A percentile compares a stretch with the other conserved stretches of the same genome.
Conservation (phyloP, 371 early-diverging fungal species). For the Fennellomyces sp. region DNA sequence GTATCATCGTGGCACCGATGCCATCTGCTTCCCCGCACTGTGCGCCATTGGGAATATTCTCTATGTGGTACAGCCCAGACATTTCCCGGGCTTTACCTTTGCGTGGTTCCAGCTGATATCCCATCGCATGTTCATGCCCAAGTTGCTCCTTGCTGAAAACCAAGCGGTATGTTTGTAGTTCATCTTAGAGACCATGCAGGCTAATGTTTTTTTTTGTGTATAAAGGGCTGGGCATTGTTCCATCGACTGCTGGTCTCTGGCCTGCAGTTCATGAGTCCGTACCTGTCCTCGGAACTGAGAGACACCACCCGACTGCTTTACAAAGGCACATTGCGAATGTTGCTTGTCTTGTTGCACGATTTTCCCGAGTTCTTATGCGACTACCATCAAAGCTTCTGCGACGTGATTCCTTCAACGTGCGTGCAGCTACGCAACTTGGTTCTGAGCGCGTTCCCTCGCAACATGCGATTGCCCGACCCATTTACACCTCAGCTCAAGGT, state of each 20-base stretch:
- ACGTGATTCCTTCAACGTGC: slow-evolving; percentile 92
- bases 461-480: slow-evolving; percentile 96
- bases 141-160: slow-evolving; percentile 74
- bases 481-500: slow-evolving; percentile 95
- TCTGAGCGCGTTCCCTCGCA: slow-evolving; percentile 94
- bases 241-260: slow-evolving; percentile 79
- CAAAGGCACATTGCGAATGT: slow-evolving; percentile 87
- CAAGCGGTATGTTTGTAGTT: slow-evolving; percentile 51
- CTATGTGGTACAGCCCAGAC: slow-evolving; percentile 26
- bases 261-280: slow-evolving; percentile 88
- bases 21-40: slow-evolving; percentile 73
- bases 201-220: slow-evolving; percentile 3
- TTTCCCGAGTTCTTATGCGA: slow-evolving; percentile 97
- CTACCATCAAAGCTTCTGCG: slow-evolving; percentile 91
- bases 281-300: slow-evolving; percentile 69
- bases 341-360: slow-evolving; percentile 95
- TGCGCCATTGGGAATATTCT: slow-evolving; percentile 81
- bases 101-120: slow-evolving; percentile 96
- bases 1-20: slow-evolving; percentile 72
- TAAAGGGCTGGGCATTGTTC: slow-evolving; percentile 86
- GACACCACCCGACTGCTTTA: slow-evolving; percentile 87
- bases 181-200: slow-evolving; percentile 3
- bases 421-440: slow-evolving; percentile 95
- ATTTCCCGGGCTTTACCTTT: slow-evolving; percentile 94
- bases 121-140: slow-evolving; percentile 92